phyloP scores from a whole-genome alignment of 768 basidiomycete species.

The Kwoniella bestiolae region DNA sequence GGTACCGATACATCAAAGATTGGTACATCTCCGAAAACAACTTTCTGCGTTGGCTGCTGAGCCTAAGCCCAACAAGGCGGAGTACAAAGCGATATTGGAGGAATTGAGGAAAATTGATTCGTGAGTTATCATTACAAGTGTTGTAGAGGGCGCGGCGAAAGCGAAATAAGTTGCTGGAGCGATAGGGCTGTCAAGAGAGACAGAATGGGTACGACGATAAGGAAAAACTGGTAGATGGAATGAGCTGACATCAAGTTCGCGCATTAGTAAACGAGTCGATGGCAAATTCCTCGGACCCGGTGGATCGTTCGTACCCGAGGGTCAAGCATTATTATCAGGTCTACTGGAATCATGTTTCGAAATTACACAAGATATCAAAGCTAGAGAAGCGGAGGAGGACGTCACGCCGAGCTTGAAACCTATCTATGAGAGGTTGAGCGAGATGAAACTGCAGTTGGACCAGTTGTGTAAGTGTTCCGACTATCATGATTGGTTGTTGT shows the following conservation, averaged over 20 bases:
- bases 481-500: too few species aligned
- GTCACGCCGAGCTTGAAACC: conserved; percentile 84
- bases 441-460: conserved; percentile 86
- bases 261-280: conserved; percentile 91
- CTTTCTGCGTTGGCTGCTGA: conserved; percentile 86
- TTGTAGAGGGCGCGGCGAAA: too few species aligned
- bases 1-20: conserved; percentile 82
- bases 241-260: too few species aligned
- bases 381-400: conserved; percentile 75
- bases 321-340: conserved; percentile 88
- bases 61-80: conserved; percentile 74
- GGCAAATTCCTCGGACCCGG: conserved; percentile 93
- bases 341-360: conserved; percentile 97
- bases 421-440: conserved; percentile 86
- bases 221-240: too few species aligned
- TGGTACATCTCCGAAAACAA: conserved; percentile 84
- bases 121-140: conserved; percentile 30
- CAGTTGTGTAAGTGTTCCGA: conserved; percentile 62
- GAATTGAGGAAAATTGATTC: conserved; percentile 91
- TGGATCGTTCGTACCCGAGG: conserved; percentile 78
- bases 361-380: conserved; percentile 90
- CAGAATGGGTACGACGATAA: too few species aligned
- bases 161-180: too few species aligned
- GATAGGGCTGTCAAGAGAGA: too few species aligned
- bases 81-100: conserved; percentile 86